Conservation (phyloP, 202 grass and related monocot genomes). For the Bolboschoenoplectus hybrid region DNA sequence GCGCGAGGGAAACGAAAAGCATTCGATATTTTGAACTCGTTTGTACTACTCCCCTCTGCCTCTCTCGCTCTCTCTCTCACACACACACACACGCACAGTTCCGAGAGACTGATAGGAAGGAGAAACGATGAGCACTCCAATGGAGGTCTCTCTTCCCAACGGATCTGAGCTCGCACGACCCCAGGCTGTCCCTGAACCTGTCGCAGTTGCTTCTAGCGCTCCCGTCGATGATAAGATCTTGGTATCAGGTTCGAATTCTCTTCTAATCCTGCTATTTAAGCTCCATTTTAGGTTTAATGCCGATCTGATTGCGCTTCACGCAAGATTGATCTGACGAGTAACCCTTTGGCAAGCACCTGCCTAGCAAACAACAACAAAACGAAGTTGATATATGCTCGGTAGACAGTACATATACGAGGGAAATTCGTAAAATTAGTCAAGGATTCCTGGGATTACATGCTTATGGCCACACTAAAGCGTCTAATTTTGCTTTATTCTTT, state of each 20-base stretch:
- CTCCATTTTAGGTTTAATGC: slow-evolving; percentile 21
- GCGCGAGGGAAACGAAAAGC: slow-evolving; percentile 18
- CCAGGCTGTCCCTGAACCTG: slow-evolving; percentile 21
- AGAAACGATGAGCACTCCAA: slow-evolving; percentile 71
- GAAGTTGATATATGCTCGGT: background rate
- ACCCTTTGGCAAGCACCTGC: background rate
- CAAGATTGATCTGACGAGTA: background rate
- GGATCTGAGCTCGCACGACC: slow-evolving; percentile 9
- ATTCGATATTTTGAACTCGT: slow-evolving; percentile 3
- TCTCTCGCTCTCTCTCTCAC: background rate
- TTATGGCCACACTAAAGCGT: background rate
- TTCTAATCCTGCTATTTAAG: background rate
- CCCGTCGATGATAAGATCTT: slow-evolving; percentile 65
- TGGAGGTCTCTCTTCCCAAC: slow-evolving; percentile 75
- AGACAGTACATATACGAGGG: background rate
- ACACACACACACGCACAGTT: background rate
- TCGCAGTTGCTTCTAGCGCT: slow-evolving; percentile 17
- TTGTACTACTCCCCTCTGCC: background rate
- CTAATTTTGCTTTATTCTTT: background rate
- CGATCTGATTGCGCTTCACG: slow-evolving; percentile 25
- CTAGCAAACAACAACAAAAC: slow-evolving; percentile 3
- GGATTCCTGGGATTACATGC: background rate
- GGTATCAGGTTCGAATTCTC: slow-evolving; percentile 59
- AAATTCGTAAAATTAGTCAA: slow-evolving; percentile 7
- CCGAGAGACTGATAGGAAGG: background rate